Evolutionary conservation across 192 early-diverging fungal species (phyloP).

Genomic region (Phlyctochytrium bullatum): DNA sequence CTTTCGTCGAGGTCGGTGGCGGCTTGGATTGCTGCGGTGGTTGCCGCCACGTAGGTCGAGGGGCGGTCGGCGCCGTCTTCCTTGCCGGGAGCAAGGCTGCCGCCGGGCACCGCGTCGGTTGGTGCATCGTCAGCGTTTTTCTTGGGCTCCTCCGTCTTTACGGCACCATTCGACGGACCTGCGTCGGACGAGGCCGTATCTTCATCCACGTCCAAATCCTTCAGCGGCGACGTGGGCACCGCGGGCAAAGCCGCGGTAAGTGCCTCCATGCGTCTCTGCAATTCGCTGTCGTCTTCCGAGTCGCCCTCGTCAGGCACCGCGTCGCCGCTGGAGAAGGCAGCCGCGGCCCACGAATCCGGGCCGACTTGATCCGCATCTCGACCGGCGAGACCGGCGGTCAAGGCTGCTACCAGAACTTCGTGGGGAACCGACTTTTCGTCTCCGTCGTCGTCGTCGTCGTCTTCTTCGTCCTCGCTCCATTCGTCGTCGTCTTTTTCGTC

Average conservation of each 20-base stretch:
- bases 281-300: background rate
- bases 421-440: background rate
- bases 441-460: constrained; percentile 10
- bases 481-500: background rate
- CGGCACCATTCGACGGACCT: background rate
- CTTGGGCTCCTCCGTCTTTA: background rate
- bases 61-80: too few relatives aligned
- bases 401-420: background rate
- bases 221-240: background rate
- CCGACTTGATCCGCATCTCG: background rate
- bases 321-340: background rate
- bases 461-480: constrained; percentile 11
- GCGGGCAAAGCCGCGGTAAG: background rate
- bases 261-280: background rate
- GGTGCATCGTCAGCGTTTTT: background rate
- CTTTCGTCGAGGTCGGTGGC: too few relatives aligned
- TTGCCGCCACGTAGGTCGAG: too few relatives aligned
- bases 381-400: background rate
- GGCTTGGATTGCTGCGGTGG: too few relatives aligned
- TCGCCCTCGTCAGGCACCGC: background rate
- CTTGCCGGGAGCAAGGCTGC: too few relatives aligned
- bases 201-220: background rate
- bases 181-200: background rate
- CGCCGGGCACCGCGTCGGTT: background rate
- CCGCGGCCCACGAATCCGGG: background rate